phyloP scores from a whole-genome alignment of 352 stramenopile species.

The Globisporangium radiosum region DNA sequence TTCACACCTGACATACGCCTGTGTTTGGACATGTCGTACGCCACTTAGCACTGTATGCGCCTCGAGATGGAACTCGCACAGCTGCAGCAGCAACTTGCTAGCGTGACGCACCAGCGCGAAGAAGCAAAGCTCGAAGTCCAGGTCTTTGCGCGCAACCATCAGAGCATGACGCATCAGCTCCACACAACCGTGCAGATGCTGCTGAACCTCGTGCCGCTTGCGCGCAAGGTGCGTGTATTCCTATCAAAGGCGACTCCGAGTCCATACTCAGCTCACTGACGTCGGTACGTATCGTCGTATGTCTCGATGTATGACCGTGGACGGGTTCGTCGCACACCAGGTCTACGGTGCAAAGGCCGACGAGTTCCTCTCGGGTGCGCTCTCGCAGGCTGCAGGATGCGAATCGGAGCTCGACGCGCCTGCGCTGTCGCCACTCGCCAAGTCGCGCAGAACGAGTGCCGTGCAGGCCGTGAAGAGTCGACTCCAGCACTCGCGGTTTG shows the following conservation, averaged over 20 bases:
- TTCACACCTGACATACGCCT: too few species aligned
- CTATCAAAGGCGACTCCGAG: background rate
- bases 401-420: constrained; percentile 9
- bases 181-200: constrained; percentile 73
- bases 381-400: constrained; percentile 37
- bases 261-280: background rate
- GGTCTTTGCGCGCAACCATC: constrained; percentile 54
- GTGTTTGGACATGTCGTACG: too few species aligned
- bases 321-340: constrained; percentile 8
- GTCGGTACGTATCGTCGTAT: background rate
- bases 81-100: constrained; percentile 27
- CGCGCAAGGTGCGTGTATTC: constrained; percentile 27
- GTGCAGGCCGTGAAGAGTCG: constrained; percentile 41
- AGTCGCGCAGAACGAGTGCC: constrained; percentile 10
- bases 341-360: constrained; percentile 56
- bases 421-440: background rate
- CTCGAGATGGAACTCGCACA: constrained; percentile 22
- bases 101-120: constrained; percentile 35
- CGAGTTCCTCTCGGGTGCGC: constrained; percentile 46
- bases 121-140: constrained; percentile 53
- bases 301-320: background rate
- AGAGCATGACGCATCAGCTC: constrained; percentile 63
- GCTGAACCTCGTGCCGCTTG: constrained; percentile 58
- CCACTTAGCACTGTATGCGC: constrained; percentile 14
- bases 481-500: constrained; percentile 46